These are phyloP conservation scores for Astrephomene gubernaculifera DNA, from an alignment of 139 green algal species.

Conservation along the genomic window DNA sequence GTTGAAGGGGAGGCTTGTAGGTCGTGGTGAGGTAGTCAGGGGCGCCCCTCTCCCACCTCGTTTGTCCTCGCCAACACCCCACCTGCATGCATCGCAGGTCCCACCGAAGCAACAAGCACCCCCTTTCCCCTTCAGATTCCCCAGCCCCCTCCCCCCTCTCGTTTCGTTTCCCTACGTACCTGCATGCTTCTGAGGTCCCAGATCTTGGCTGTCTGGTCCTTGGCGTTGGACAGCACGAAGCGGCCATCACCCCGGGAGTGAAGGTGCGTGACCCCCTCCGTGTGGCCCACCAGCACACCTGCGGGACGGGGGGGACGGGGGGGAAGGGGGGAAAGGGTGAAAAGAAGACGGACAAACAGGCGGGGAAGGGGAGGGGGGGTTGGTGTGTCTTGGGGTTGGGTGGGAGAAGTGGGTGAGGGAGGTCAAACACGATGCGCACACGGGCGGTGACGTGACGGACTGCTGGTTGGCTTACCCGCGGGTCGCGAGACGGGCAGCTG, in stretches of 20 bases:
- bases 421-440: not conserved
- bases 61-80: too few species aligned
- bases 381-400: not conserved
- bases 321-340: not conserved
- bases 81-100: too few species aligned
- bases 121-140: not conserved
- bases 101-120: too few species aligned
- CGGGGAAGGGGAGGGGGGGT: not conserved
- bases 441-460: too few species aligned
- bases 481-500: too few species aligned
- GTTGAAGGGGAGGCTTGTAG: too few species aligned
- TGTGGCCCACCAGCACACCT: conserved; percentile 92
- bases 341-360: not conserved
- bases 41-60: too few species aligned
- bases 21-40: too few species aligned
- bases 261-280: conserved; percentile 93
- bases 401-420: not conserved
- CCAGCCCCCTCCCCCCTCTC: not conserved
- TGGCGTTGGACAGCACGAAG: conserved; percentile 92
- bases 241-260: conserved; percentile 72
- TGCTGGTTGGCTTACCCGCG: not conserved
- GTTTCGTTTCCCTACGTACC: not conserved
- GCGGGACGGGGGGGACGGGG: not conserved
- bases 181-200: conserved; percentile 86
- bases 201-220: conserved; percentile 96